These are phyloP conservation scores for Yarrowia bubula DNA, from an alignment of 805 yeast genomes.

Conservation along the genomic window DNA sequence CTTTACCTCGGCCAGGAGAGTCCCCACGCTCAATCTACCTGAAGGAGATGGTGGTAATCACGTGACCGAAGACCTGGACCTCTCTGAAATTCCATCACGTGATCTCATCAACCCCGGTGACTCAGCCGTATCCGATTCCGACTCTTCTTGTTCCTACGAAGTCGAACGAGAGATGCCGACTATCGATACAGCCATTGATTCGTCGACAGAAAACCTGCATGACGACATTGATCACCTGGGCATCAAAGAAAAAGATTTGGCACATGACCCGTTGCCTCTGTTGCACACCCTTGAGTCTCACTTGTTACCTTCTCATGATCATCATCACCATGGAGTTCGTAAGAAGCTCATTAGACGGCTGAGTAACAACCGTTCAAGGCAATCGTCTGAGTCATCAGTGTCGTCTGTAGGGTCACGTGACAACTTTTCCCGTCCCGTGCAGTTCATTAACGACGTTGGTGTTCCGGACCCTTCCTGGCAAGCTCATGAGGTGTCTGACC, in stretches of 20 bases:
- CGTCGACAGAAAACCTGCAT: neutral
- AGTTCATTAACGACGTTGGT: constrained; percentile 1
- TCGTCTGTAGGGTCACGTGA: constrained; percentile 13
- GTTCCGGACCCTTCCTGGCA: constrained; percentile 9
- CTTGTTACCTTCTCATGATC: neutral
- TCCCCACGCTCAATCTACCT: neutral
- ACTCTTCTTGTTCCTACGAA: neutral
- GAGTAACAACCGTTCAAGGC: neutral
- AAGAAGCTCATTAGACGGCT: neutral
- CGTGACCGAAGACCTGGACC: neutral
- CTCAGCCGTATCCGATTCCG: neutral
- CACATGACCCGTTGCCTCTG: neutral
- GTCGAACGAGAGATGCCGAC: neutral
- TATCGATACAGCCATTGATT: neutral
- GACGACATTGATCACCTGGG: constrained; percentile 1
- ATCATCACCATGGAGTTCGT: neutral
- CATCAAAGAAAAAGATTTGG: neutral
- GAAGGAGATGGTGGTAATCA: constrained; percentile 4
- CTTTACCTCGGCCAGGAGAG: neutral
- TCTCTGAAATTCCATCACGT: neutral
- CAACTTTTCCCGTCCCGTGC: constrained; percentile 15
- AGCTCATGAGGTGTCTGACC: neutral
- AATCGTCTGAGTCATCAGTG: neutral
- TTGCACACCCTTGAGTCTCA: neutral
- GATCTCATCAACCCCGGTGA: neutral